A percentile compares a stretch with the other conserved stretches of the same genome.
phyloP scores from a whole-genome alignment of 1,139 yeast species.

The Yamadazyma dendronema region DNA sequence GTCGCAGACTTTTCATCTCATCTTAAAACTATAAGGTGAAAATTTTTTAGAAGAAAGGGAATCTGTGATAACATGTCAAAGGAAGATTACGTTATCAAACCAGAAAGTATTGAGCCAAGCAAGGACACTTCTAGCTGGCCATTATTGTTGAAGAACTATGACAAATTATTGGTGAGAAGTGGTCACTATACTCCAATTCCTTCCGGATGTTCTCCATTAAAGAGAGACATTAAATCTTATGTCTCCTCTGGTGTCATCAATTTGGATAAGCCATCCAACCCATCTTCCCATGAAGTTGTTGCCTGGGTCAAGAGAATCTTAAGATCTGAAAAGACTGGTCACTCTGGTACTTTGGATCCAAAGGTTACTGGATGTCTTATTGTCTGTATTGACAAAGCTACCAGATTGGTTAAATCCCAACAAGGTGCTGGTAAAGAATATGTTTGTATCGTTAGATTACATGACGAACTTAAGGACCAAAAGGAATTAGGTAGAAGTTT shows the following conservation, averaged over 20 bases:
- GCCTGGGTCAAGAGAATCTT: constrained; percentile 98
- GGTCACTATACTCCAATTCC: constrained; percentile 98
- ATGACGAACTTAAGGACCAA: constrained; percentile 87
- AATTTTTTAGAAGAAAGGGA: constrained; percentile 13
- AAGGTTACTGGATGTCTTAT: constrained; percentile 97
- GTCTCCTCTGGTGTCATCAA: constrained; percentile 94
- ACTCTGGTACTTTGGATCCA: constrained; percentile 98
- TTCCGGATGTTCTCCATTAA: constrained; percentile 89
- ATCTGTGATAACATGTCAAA: constrained; percentile 46
- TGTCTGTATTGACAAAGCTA: constrained; percentile 97
- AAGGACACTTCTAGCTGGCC: constrained; percentile 96
- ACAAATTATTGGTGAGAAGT: constrained; percentile 88
- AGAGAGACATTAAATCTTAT: constrained; percentile 88
- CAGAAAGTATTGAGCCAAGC: constrained; percentile 76
- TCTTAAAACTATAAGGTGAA: constrained; percentile 11
- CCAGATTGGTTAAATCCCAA: constrained; percentile 95
- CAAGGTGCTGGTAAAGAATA: constrained; percentile 99
- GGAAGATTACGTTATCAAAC: constrained; percentile 75
- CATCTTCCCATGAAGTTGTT: constrained; percentile 97
- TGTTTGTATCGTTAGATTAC: constrained; percentile 95
- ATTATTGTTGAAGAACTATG: constrained; percentile 86
- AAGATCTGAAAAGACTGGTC: constrained; percentile 97
- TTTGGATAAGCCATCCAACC: constrained; percentile 96
- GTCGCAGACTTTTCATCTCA: constrained; percentile 12
- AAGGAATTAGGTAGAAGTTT: constrained; percentile 85